Conservation (phyloP, 2,329 filamentous ascomycete genomes). For the Dendrostoma leiphaemia region DNA sequence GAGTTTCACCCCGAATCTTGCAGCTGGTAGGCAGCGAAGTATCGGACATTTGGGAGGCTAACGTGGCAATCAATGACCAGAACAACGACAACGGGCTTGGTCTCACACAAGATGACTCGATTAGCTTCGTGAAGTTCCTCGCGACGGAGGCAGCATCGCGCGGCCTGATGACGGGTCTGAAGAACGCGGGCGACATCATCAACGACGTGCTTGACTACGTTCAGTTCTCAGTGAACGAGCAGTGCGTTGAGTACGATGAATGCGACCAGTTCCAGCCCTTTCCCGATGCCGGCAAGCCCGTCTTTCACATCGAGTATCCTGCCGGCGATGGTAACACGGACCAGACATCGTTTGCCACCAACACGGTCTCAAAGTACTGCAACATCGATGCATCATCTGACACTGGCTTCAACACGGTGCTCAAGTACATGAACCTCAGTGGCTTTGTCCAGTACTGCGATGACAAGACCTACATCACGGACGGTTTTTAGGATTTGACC, state of each 20-base stretch:
- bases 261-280: constrained; percentile 50
- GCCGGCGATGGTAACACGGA: constrained; percentile 35
- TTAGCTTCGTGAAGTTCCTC: constrained; percentile 61
- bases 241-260: constrained; percentile 53
- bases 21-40: too few species aligned
- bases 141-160: constrained; percentile 49
- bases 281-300: constrained; percentile 50
- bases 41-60: too few species aligned
- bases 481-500: background rate
- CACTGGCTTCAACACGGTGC: constrained; percentile 58
- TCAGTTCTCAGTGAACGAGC: constrained; percentile 66
- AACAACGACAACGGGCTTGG: constrained; percentile 62
- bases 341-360: constrained; percentile 7
- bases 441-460: constrained; percentile 61
- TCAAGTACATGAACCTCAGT: constrained; percentile 64
- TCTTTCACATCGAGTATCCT: constrained; percentile 64
- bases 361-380: constrained; percentile 7
- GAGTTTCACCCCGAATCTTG: too few species aligned
- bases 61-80: too few species aligned
- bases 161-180: constrained; percentile 63
- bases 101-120: constrained; percentile 54
- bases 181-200: constrained; percentile 66
- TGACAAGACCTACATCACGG: constrained; percentile 23
- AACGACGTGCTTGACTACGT: constrained; percentile 43
- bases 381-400: constrained; percentile 21